Evolutionary conservation across 2,329 filamentous ascomycete genomes (phyloP), one percentile per base, ranked within the genome.

Genomic region (Rutstroemia sydowiana): DNA sequence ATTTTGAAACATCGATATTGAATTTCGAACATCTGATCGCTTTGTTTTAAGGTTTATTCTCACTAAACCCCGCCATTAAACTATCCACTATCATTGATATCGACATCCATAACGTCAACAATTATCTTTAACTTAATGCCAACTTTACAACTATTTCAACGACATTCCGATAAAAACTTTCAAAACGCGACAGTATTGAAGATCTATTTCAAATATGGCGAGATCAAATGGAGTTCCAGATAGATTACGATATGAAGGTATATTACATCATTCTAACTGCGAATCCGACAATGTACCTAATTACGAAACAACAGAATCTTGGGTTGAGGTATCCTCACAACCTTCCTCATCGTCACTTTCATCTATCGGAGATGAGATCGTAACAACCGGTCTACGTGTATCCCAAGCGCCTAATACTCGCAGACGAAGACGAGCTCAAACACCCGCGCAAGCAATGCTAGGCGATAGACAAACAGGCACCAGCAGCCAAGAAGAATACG

Each of bases 311-410:
- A 55, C 30, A 91, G 93, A 97, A 73, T 96, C 93, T 8, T 98
- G 93, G 93, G 82, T 97, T 61, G 92, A 98, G 68, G 83, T 98
- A 55, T 82, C 87, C 43, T 96, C 92, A 3, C 88, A 93, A 62
- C 90, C 92, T 7, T 96, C 92, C 0, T 95, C 92, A 2, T 95
- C 92, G 2, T 96, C 91, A 13, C 75, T 95, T 11, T 95, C 91
- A 18, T 95, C 82, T 49, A 82, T 85, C 65, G 80, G 79, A 57
- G 90, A 95, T 59, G 91, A 96, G 64, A 92, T 95, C 59, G 86
- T 95, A 58, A 95, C 89, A 2, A 93, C 88, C 5, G 91, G 91
- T 23, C 77, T 96, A 39, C 82, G 83, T 48, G 84, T 96, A 48
- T 84, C 87, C 57, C 75, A 77, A 58, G 77, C 78, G 16, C 76